Evolutionary conservation across 2,329 filamentous ascomycete genomes (phyloP).

Genomic region (Aspergillus sergii): DNA sequence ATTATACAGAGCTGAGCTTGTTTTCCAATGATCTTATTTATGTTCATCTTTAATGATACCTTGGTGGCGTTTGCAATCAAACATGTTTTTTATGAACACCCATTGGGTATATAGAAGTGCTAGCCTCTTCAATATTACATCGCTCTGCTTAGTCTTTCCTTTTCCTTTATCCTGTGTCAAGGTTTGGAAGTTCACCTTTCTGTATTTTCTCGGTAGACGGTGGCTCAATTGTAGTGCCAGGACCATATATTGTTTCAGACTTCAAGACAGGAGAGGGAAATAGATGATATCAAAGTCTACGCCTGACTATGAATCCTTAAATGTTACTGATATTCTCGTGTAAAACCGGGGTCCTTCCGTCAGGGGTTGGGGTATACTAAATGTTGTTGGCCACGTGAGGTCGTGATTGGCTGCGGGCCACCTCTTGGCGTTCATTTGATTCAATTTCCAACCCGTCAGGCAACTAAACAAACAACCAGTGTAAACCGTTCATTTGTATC

Average conservation of each 20-base stretch:
- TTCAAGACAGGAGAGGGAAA: not conserved
- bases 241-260: not conserved
- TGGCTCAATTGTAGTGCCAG: not conserved
- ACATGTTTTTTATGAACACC: not conserved
- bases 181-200: not conserved
- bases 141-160: not conserved
- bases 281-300: not conserved
- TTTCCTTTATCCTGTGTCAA: not conserved
- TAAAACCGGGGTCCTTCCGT: not conserved
- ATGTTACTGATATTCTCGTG: not conserved
- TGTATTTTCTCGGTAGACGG: not conserved
- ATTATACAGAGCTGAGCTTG: conserved; percentile 11
- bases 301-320: not conserved
- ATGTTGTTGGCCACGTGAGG: conserved; percentile 18
- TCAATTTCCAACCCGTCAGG: not conserved
- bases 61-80: conserved; percentile 19
- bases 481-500: not conserved
- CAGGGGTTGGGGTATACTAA: not conserved
- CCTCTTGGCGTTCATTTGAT: not conserved
- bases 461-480: not conserved
- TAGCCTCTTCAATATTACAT: not conserved
- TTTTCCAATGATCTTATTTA: conserved; percentile 16
- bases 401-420: conserved; percentile 16
- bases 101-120: not conserved
- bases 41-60: conserved; percentile 22